Evolutionary conservation across 176 grass and related monocot species (phyloP).

Genomic region (Tillandsia leiboldiana): DNA sequence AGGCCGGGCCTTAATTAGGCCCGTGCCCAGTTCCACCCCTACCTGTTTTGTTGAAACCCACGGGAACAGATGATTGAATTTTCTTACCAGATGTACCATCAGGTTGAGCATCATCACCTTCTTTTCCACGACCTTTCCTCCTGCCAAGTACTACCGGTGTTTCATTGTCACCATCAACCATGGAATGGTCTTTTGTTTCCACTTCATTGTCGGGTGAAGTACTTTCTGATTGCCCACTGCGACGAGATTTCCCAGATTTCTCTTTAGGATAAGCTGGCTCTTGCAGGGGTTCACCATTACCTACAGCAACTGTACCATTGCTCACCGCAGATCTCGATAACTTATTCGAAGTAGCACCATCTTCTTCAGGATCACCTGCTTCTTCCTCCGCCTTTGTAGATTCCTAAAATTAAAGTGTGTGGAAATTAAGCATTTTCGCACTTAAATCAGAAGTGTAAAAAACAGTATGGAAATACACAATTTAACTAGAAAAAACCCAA

Average conservation of each 20-base stretch:
- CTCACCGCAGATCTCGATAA: slow-evolving; percentile 20
- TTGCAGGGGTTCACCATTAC: slow-evolving; percentile 36
- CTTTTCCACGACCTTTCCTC: neutral
- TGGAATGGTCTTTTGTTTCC: neutral
- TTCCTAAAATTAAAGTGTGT: slow-evolving; percentile 29
- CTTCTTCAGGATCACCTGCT: slow-evolving; percentile 37
- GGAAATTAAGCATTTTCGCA: no score
- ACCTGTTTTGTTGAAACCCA: slow-evolving; percentile 21
- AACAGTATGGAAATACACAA: no score
- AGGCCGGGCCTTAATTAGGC: no score
- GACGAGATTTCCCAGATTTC: slow-evolving; percentile 33
- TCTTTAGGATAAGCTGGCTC: slow-evolving; percentile 55
- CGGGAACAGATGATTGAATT: slow-evolving; percentile 8
- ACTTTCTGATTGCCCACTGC: slow-evolving; percentile 22
- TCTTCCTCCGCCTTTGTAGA: slow-evolving; percentile 38
- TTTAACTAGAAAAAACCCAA: slow-evolving; percentile 2
- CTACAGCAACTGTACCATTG: slow-evolving; percentile 30
- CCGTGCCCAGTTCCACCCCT: no score
- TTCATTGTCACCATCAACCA: neutral
- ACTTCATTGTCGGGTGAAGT: neutral
- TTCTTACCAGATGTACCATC: neutral
- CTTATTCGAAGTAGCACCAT: slow-evolving; percentile 23
- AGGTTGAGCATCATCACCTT: neutral
- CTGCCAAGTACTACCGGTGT: neutral
- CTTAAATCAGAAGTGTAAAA: no score